Evolutionary conservation across 257 asterid genomes (phyloP).

Genomic region (Ballota nigra): DNA sequence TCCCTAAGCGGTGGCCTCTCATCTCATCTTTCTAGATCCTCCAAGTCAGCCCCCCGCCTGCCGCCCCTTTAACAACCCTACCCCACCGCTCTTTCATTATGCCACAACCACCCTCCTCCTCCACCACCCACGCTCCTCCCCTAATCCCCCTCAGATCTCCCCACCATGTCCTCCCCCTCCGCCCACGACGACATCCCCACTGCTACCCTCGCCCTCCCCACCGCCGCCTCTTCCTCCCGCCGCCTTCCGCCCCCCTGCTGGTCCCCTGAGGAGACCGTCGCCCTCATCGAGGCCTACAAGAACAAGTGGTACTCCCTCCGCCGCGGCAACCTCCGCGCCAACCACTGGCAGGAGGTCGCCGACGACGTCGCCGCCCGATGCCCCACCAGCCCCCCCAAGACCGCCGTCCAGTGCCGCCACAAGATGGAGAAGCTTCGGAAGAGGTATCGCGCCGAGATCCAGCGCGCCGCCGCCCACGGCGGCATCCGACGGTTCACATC

Average conservation of each 20-base stretch:
- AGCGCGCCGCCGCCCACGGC: slow-evolving; percentile 75
- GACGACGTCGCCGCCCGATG: slow-evolving; percentile 61
- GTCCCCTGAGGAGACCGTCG: slow-evolving; percentile 88
- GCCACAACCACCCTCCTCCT: slow-evolving; percentile 41
- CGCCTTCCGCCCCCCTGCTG: slow-evolving; percentile 98
- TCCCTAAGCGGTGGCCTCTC: slow-evolving; percentile 73
- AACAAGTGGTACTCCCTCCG: slow-evolving; percentile 95
- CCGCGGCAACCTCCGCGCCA: slow-evolving; percentile 86
- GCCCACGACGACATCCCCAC: slow-evolving; percentile 40
- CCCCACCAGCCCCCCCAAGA: slow-evolving; percentile 54
- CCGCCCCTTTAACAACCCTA: slow-evolving; percentile 59
- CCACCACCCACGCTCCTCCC: slow-evolving; percentile 20
- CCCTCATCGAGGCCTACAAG: slow-evolving; percentile 71
- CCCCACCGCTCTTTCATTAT: slow-evolving; percentile 58
- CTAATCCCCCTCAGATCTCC: slow-evolving; percentile 21
- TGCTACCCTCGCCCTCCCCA: slow-evolving; percentile 46
- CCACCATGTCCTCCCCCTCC: slow-evolving; percentile 32
- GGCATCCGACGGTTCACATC: slow-evolving; percentile 66
- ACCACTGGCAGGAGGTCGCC: slow-evolving; percentile 99
- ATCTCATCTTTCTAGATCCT: slow-evolving; percentile 59
- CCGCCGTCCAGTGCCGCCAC: slow-evolving; percentile 97
- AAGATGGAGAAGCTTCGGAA: slow-evolving; percentile 99
- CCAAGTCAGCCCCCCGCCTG: slow-evolving; percentile 52
- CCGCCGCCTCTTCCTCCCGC: slow-evolving; percentile 58
- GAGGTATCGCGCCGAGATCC: slow-evolving; percentile 90